Evolutionary conservation across 1,284 basidiomycete species (phyloP), one percentile per base, ranked within the genome.

Genomic region (Anthracocystis setariae): DNA sequence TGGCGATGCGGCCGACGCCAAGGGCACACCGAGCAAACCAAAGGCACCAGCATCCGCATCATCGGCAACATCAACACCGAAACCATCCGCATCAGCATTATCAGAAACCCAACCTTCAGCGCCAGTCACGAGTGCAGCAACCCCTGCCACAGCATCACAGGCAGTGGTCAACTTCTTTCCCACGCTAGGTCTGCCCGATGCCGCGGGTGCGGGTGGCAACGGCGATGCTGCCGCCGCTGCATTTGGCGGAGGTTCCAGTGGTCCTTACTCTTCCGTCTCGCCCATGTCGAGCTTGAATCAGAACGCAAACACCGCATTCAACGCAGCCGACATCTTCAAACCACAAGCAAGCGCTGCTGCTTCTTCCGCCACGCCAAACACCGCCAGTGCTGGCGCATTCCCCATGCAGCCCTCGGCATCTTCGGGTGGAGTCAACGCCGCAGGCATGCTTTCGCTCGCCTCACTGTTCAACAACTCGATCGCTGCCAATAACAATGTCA

Each of bases 181-280:
- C 4, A 59, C 59, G 4, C 37, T 69, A 12, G 64, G 64, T 0
- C 9, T 67, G 10, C 44, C 40, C n/a, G n/a, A n/a, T n/a, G n/a
- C n/a, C n/a, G n/a, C n/a, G 3, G 47, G 40, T 23, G n/a, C 40
- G 3, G n/a, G 29, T 35, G 13, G 44, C 15, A n/a, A 25, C 33
- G 20, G 29, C 12, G 29, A 21, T 40, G 27, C 18, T 18, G 29
- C 27, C 1, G 7, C 21, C 10, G 15, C 21, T 7, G 35, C 47
- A 10, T 67, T 67, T 32, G 21, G 54, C 24, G 47, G 55, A 8
- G 38, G 53, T 7, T 61, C 59, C 2, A 15, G 56, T n/a, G 70
- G 60, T 7, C 70, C 65, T 0, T 73, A 73, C 42, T 68, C 65
- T 32, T 64, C 61, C 8, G 64, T 44, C 8, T 60, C 57, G 7